Evolutionary conservation across 768 basidiomycete genomes (phyloP).

Genomic region (Rhizopogon vinicolor): DNA sequence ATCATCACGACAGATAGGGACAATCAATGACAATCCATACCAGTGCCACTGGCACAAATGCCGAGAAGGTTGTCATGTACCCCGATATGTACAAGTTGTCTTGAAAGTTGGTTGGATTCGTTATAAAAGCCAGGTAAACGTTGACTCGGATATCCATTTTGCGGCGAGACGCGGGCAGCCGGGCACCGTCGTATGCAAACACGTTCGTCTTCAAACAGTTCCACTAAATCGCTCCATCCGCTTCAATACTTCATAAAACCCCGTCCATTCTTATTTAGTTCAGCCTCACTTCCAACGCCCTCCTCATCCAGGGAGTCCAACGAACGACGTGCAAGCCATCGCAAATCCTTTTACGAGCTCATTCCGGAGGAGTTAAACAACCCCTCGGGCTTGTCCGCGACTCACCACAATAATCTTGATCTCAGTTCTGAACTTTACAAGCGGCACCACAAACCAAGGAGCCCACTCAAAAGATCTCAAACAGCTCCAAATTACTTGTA

Average conservation of each 20-base stretch:
- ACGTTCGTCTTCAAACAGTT: conserved; percentile 26
- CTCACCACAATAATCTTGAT: conserved; percentile 28
- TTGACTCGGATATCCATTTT: conserved; percentile 2
- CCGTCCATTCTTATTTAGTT: background rate
- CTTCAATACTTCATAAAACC: conserved; percentile 3
- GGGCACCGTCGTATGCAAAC: conserved; percentile 20
- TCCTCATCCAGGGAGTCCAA: conserved; percentile 6
- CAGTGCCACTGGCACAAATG: background rate
- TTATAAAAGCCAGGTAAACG: conserved; percentile 26
- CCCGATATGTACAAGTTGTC: conserved; percentile 26
- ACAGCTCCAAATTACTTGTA: conserved; percentile 55
- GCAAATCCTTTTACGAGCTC: conserved; percentile 25
- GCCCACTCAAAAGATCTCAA: conserved; percentile 38
- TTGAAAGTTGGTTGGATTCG: conserved; percentile 15
- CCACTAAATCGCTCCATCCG: conserved; percentile 6
- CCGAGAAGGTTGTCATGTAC: background rate
- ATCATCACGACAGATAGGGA: conserved; percentile 2
- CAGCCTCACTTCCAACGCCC: conserved; percentile 6
- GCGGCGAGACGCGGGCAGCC: conserved; percentile 4
- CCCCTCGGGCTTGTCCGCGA: conserved; percentile 30
- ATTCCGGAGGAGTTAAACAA: conserved; percentile 24
- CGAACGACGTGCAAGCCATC: conserved; percentile 6
- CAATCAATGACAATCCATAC: background rate
- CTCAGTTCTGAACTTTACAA: conserved; percentile 40
- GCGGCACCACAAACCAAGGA: conserved; percentile 60